Evolutionary conservation across 257 asterid species (phyloP).

Genomic region (Striga asiatica): DNA sequence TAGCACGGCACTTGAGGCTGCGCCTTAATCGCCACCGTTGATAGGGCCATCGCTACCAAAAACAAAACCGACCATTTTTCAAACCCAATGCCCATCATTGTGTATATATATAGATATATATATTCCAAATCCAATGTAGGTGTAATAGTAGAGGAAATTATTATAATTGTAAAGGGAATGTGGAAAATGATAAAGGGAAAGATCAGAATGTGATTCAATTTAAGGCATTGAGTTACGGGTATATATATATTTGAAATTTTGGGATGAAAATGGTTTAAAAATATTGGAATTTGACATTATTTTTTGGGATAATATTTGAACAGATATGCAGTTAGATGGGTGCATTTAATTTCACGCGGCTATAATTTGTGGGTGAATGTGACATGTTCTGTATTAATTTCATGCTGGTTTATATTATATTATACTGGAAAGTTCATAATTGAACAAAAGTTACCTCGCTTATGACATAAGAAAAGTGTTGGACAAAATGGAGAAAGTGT

Average conservation of each 20-base stretch:
- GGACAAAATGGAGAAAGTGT: too few relatives aligned
- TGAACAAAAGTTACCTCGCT: too few relatives aligned
- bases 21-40: too few relatives aligned
- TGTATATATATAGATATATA: not conserved
- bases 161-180: not conserved
- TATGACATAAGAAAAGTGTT: too few relatives aligned
- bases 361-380: constrained; percentile 6
- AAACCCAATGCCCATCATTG: constrained; percentile 21
- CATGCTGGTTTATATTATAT: not conserved
- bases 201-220: constrained; percentile 23
- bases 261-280: constrained; percentile 2
- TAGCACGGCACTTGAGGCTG: constrained; percentile 63
- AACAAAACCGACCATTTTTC: constrained; percentile 10
- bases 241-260: not conserved
- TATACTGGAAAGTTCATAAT: too few relatives aligned
- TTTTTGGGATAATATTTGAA: not conserved
- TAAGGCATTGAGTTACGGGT: not conserved
- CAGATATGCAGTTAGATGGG: constrained; percentile 27
- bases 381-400: constrained; percentile 9
- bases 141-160: not conserved
- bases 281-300: constrained; percentile 7
- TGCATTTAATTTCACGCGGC: constrained; percentile 48
- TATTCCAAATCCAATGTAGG: not conserved
- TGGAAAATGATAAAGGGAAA: constrained; percentile 6
- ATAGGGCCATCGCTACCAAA: too few relatives aligned